Conservation (phyloP, 805 yeast genomes). For the Metschnikowia lunata region DNA sequence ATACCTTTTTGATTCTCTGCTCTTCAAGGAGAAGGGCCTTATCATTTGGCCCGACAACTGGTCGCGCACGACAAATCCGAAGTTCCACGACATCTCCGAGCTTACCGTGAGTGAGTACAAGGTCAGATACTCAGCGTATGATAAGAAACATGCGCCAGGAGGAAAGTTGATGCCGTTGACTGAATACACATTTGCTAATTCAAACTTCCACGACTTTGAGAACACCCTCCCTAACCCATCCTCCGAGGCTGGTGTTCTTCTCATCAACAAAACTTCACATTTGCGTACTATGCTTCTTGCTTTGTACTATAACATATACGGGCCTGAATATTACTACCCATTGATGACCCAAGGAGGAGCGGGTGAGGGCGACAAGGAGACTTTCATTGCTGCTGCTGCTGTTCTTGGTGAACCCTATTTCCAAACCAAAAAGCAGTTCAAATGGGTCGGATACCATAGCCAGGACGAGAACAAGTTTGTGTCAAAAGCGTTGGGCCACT, state of each 20-base stretch:
- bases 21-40: constrained; percentile 45
- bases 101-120: constrained; percentile 31
- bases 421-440: constrained; percentile 47
- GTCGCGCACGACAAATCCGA: constrained; percentile 65
- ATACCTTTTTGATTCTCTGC: constrained; percentile 41
- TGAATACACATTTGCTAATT: constrained; percentile 23
- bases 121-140: constrained; percentile 28
- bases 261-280: constrained; percentile 58
- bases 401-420: constrained; percentile 45
- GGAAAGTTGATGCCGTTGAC: constrained; percentile 21
- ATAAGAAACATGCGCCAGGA: constrained; percentile 32
- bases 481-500: constrained; percentile 31
- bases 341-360: constrained; percentile 67
- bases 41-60: constrained; percentile 69
- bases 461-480: constrained; percentile 22
- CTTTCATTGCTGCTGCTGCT: constrained; percentile 66
- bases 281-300: constrained; percentile 54
- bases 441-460: constrained; percentile 37
- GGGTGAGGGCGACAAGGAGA: constrained; percentile 80
- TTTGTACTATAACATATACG: constrained; percentile 59
- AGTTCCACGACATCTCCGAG: constrained; percentile 51
- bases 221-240: constrained; percentile 66
- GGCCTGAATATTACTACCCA: constrained; percentile 65
- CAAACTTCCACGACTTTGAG: constrained; percentile 55
- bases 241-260: constrained; percentile 65